Conservation (phyloP, 2,329 filamentous ascomycete species). For the Furcasterigmium sp. region DNA sequence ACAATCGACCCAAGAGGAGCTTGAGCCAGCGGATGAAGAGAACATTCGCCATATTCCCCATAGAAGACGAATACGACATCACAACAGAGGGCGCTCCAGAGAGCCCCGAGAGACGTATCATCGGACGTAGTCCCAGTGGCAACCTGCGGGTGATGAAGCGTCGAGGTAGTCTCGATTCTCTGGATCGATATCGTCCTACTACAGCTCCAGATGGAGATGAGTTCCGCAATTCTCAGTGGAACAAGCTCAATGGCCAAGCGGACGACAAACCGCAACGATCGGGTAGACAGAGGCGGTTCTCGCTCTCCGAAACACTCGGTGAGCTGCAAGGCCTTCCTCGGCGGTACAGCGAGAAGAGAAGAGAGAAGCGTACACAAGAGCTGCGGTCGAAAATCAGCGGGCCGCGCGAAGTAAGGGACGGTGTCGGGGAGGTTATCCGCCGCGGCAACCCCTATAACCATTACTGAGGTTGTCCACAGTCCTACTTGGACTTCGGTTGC, state of each 20-base stretch:
- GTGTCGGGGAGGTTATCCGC: slow-evolving; percentile 51
- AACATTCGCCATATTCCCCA: slow-evolving; percentile 58
- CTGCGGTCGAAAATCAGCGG: slow-evolving; percentile 56
- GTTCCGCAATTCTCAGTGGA: slow-evolving; percentile 21
- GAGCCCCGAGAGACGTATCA: slow-evolving; percentile 48
- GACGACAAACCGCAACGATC: neutral
- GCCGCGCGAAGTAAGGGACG: slow-evolving; percentile 52
- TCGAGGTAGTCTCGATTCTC: slow-evolving; percentile 40
- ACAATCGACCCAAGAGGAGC: slow-evolving; percentile 46
- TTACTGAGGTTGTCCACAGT: slow-evolving; percentile 5
- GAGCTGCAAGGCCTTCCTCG: slow-evolving; percentile 48
- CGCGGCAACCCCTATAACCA: slow-evolving; percentile 32
- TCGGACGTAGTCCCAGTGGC: slow-evolving; percentile 54
- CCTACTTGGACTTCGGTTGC: too few species aligned
- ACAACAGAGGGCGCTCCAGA: slow-evolving; percentile 15
- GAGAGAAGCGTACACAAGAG: slow-evolving; percentile 54
- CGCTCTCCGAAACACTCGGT: slow-evolving; percentile 43
- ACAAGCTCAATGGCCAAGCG: slow-evolving; percentile 7
- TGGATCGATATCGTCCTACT: slow-evolving; percentile 13
- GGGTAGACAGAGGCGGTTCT: slow-evolving; percentile 21
- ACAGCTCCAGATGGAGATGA: slow-evolving; percentile 19
- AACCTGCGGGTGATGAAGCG: slow-evolving; percentile 55
- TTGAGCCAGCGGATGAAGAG: slow-evolving; percentile 49
- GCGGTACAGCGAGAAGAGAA: slow-evolving; percentile 50
- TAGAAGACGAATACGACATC: slow-evolving; percentile 28